Evolutionary conservation across 768 basidiomycete species (phyloP).

Genomic region (Tylopilus cervinicoccineus): DNA sequence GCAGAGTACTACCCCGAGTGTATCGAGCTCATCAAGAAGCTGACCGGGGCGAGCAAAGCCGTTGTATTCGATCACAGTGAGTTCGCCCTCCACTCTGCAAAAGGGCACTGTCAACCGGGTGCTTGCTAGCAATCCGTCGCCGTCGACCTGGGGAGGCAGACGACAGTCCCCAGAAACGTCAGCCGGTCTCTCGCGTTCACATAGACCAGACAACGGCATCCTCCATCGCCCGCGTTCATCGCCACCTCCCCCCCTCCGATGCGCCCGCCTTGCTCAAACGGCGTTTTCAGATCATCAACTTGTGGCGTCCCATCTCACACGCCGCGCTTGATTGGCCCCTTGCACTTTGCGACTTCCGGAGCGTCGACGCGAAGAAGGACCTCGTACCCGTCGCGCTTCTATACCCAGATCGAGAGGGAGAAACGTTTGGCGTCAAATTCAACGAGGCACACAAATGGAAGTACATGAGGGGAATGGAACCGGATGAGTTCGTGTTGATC

Average conservation of each 20-base stretch:
- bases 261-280: slow-evolving; percentile 36
- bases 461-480: slow-evolving; percentile 40
- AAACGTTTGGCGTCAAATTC: slow-evolving; percentile 38
- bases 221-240: slow-evolving; percentile 39
- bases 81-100: slow-evolving; percentile 1
- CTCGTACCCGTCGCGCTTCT: slow-evolving; percentile 35
- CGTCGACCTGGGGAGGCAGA: slow-evolving; percentile 34
- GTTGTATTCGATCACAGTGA: slow-evolving; percentile 42
- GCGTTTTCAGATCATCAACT: slow-evolving; percentile 51
- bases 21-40: slow-evolving; percentile 33
- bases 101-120: neutral
- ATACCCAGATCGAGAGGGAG: slow-evolving; percentile 42
- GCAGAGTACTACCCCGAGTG: slow-evolving; percentile 39
- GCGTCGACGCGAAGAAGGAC: slow-evolving; percentile 36
- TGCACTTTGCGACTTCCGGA: slow-evolving; percentile 45
- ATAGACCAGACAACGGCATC: slow-evolving; percentile 44
- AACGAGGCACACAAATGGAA: slow-evolving; percentile 43
- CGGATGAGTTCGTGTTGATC: slow-evolving; percentile 45
- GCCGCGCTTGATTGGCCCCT: slow-evolving; percentile 47
- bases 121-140: slow-evolving; percentile 39
- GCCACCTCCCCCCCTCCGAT: slow-evolving; percentile 40
- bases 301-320: slow-evolving; percentile 50
- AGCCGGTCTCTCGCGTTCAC: slow-evolving; percentile 41
- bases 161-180: slow-evolving; percentile 38
- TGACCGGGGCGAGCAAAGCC: slow-evolving; percentile 36